Base-by-base conservation (phyloP, 202 grass and related monocot genomes). In the Schoenoplectus tabernaemontani region DNA sequence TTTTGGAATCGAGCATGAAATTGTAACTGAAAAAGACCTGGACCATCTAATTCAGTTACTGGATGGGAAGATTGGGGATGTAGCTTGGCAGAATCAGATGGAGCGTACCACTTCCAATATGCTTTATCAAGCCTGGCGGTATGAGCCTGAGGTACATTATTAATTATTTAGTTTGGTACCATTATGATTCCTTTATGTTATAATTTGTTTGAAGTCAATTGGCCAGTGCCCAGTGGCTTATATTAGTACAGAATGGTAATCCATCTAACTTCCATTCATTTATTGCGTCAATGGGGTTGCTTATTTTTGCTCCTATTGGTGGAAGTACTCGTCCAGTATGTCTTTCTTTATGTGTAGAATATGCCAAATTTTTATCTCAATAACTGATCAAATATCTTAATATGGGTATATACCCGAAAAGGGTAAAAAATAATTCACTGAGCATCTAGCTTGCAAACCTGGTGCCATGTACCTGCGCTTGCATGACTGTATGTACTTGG, bases 51-150 rank as follows among this genome's bases (percentile, higher is more conserved):
- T 92, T 70, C 86, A 95, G 53, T 88, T 99, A 87, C 81, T 99
- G 71, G 88, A 99, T 87, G 83, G 89, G 76, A 89, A 95, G 77
- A 88, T 88, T 47, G 88, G 96, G 78, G 90, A 89, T 77, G 72
- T 81, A 59, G 38, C 78, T 67, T 99, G 91, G 96, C 91, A 95
- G 57, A 65, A 95, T 82, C 88, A 90, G 83, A 99, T 99, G 90
- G 86, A 95, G 65, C 92, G 76, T 57, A 95, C 86, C 68, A 95
- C 96, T 59, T 83, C 91, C 43, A 92, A 93, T 86, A 99, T 99
- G 96, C 86, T 79, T 10, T 99, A 99, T 74, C 93, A 95, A 65
- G 96, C 96, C 72, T 99, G 96, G 96, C 82, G 86, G 34, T 86
- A 80, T 39, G 96, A 99, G 19, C 90, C 96, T 46, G 92, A 95